Base-by-base conservation (phyloP, 2,329 filamentous ascomycete genomes). In the Gaeumannomyces sp. region DNA sequence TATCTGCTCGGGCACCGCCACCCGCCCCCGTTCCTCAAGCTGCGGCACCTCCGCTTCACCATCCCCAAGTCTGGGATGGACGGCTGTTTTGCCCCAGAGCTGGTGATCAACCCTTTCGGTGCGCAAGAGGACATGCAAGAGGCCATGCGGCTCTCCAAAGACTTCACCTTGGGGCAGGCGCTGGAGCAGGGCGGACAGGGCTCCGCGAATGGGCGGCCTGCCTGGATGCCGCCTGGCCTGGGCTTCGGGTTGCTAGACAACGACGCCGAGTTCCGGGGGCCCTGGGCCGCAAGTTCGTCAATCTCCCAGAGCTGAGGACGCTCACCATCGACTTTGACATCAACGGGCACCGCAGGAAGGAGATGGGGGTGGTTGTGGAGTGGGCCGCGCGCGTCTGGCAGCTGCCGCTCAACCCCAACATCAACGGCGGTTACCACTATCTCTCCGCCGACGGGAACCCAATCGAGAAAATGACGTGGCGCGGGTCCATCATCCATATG, bases 361-460 rank as follows among this genome's bases (percentile, higher is more conserved):
- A 27, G n/a, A 28, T 59, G 29, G 57, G 5, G 11, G 13, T 2
- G 11, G 29, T 59, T 8, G 57, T 59, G 7, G n/a, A 59, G 25
- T 59, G 57, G 57, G 57, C 57, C 5, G 29, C 29, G 0, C 25
- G 57, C 5, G 19, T 22, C 3, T 59, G 57, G 57, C 57, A 31
- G 27, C 25, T 59, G 27, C 57, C 57, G 14, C 57, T 59, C 27
- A 59, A 59, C 57, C 57, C 57, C 13, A 13, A 59, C 3, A 53
- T 25, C 45, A 28, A 29, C 57, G 57, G 27, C 27, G 57, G 57
- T 27, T 59, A 59, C 57, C 57, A 59, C 25, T 59, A 59, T 19
- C 57, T 59, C 2, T 59, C 57, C 7, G 57, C 57, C 25, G 27
- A 59, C 29, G 57, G 57, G 1, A 27, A 59, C 4, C 57, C 57